phyloP scores from a whole-genome alignment of 768 basidiomycete species.

The Collybiopsis luxurians region DNA sequence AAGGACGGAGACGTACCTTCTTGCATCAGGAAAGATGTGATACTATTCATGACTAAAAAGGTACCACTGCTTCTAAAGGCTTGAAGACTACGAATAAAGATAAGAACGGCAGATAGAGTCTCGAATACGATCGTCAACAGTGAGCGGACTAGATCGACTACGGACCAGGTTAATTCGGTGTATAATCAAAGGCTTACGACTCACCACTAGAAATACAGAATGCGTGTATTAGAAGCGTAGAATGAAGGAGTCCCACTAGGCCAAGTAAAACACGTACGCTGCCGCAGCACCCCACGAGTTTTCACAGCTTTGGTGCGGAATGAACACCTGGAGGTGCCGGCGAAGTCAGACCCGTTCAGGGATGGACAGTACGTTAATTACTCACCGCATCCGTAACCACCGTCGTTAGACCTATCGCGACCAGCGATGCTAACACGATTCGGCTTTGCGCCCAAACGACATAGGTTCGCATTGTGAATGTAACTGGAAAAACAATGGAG shows the following conservation, averaged over 20 bases:
- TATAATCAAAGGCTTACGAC: too few relatives aligned
- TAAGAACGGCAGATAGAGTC: conserved; percentile 12
- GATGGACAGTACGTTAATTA: neutral
- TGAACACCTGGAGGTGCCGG: conserved; percentile 11
- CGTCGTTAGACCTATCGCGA: conserved; percentile 18
- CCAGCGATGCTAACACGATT: conserved; percentile 15
- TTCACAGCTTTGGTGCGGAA: conserved; percentile 14
- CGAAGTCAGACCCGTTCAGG: neutral
- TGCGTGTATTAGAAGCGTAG: too few relatives aligned
- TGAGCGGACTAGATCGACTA: conserved; percentile 10
- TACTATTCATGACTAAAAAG: neutral
- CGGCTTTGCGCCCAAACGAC: conserved; percentile 19
- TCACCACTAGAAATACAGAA: too few relatives aligned
- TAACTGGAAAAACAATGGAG: too few relatives aligned
- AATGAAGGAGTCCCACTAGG: neutral
- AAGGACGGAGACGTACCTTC: neutral
- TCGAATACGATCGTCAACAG: conserved; percentile 19
- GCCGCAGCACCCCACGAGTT: conserved; percentile 10
- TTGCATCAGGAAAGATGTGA: conserved; percentile 3
- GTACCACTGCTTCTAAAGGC: conserved; percentile 6
- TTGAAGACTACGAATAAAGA: conserved; percentile 14
- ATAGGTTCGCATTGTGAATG: conserved; percentile 17
- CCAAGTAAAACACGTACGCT: conserved; percentile 6
- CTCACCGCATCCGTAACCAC: conserved; percentile 22
- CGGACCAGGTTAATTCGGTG: neutral